Conservation (phyloP, 2,329 filamentous ascomycete species). For the Colletotrichum agaves region DNA sequence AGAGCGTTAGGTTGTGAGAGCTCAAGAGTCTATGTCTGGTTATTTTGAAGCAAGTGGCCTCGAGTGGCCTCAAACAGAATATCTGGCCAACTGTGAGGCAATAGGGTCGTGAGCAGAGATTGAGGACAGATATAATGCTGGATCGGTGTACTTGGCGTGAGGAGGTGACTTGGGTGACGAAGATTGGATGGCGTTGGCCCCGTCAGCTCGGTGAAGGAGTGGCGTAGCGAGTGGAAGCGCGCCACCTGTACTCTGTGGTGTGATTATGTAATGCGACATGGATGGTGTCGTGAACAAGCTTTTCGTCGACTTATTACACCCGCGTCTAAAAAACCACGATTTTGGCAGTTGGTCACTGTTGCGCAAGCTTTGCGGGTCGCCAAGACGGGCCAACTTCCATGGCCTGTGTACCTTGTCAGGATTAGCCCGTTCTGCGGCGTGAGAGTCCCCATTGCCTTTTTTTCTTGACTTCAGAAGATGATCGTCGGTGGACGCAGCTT, state of each 20-base stretch:
- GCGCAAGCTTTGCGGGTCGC: constrained; percentile 3
- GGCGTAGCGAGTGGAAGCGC: constrained; percentile 12
- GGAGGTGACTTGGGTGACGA: neutral
- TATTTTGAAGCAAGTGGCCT: neutral
- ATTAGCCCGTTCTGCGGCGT: too few relatives aligned
- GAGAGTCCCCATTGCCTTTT: neutral
- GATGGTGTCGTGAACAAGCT: neutral
- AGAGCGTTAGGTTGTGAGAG: neutral
- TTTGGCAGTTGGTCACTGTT: constrained; percentile 21
- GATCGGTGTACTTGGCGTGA: neutral
- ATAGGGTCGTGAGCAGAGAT: neutral
- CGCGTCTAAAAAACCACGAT: neutral
- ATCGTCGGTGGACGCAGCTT: neutral
- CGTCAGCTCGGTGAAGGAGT: constrained; percentile 7
- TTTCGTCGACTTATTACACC: constrained; percentile 13
- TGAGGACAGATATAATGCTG: constrained; percentile 18
- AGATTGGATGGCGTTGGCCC: constrained; percentile 7
- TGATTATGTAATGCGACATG: neutral
- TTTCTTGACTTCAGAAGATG: neutral
- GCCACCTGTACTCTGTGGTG: constrained; percentile 24
- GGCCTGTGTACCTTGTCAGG: neutral
- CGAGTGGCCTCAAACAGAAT: neutral
- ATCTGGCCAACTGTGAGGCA: neutral
- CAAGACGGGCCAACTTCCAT: constrained; percentile 21
- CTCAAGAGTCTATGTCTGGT: neutral